Percentiles rank a stretch among this genome's conserved stretches.
Evolutionary conservation across 1,139 yeast genomes (phyloP).

Genomic region (Geotrichum histeridarum): DNA sequence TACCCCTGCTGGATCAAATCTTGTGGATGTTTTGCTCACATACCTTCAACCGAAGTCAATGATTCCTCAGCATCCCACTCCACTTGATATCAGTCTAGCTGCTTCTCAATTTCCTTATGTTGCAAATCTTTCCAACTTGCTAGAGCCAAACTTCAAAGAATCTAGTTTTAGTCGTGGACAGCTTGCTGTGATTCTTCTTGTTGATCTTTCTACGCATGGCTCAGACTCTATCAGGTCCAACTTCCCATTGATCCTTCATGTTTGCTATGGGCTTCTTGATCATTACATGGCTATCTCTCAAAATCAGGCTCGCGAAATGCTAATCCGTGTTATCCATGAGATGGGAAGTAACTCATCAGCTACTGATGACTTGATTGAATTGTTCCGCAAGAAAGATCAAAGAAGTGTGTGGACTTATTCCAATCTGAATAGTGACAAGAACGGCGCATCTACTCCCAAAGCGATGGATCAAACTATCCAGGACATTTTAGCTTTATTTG

Average conservation of each 20-base stretch:
- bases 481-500: slow-evolving; percentile 56
- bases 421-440: slow-evolving; percentile 69
- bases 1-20: slow-evolving; percentile 50
- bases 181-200: slow-evolving; percentile 74
- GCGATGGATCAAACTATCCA: slow-evolving; percentile 78
- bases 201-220: slow-evolving; percentile 59
- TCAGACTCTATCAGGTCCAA: slow-evolving; percentile 39
- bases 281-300: slow-evolving; percentile 81
- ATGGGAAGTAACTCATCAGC: slow-evolving; percentile 40
- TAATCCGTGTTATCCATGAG: slow-evolving; percentile 67
- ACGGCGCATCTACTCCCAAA: slow-evolving; percentile 82
- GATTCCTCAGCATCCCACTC: slow-evolving; percentile 62
- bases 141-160: slow-evolving; percentile 58
- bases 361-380: slow-evolving; percentile 52
- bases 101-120: slow-evolving; percentile 57
- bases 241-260: slow-evolving; percentile 76
- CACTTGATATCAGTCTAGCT: slow-evolving; percentile 33
- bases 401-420: slow-evolving; percentile 77
- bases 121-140: slow-evolving; percentile 59
- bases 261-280: slow-evolving; percentile 73
- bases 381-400: slow-evolving; percentile 39
- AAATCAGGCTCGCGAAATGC: slow-evolving; percentile 73
- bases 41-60: slow-evolving; percentile 78
- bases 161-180: slow-evolving; percentile 85
- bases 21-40: slow-evolving; percentile 60